Conservation (phyloP, 129 eudicot species). For the Ambrosia artemisiifolia region DNA sequence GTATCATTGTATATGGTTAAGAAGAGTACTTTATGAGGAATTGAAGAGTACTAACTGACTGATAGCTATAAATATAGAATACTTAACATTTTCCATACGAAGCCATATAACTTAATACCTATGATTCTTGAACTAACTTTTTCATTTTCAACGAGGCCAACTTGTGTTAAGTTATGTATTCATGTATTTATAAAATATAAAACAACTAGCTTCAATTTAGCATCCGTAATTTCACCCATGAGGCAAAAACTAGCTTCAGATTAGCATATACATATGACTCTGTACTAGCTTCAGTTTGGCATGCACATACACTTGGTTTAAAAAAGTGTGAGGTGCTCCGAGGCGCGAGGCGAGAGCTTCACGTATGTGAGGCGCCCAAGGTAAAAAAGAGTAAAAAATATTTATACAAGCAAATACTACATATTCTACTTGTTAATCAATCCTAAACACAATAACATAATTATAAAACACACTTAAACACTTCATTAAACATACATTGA, state of each 20-base stretch:
- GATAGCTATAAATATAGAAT: slow-evolving; percentile 4
- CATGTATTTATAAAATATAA: background rate
- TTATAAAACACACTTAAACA: too few relatives aligned
- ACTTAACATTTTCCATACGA: background rate
- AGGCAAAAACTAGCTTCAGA: background rate
- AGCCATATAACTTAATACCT: slow-evolving; percentile 11
- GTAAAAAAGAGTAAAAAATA: too few relatives aligned
- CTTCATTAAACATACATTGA: too few relatives aligned
- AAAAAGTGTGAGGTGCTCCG: too few relatives aligned
- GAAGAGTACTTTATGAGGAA: background rate
- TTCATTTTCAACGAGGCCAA: background rate
- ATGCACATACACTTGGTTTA: too few relatives aligned
- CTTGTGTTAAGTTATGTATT: background rate
- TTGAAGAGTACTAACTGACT: background rate
- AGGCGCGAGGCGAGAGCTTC: too few relatives aligned
- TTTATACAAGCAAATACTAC: too few relatives aligned
- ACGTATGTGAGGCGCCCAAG: too few relatives aligned
- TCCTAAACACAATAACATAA: too few relatives aligned
- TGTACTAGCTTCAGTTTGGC: background rate
- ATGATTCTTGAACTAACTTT: background rate
- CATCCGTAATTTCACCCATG: background rate
- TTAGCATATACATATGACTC: background rate
- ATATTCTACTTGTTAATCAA: too few relatives aligned
- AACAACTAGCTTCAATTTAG: background rate
- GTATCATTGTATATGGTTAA: background rate